These are phyloP conservation scores for Malbranchea cinnamomea DNA, from an alignment of 2,329 filamentous ascomycete species.

Conservation along the genomic window DNA sequence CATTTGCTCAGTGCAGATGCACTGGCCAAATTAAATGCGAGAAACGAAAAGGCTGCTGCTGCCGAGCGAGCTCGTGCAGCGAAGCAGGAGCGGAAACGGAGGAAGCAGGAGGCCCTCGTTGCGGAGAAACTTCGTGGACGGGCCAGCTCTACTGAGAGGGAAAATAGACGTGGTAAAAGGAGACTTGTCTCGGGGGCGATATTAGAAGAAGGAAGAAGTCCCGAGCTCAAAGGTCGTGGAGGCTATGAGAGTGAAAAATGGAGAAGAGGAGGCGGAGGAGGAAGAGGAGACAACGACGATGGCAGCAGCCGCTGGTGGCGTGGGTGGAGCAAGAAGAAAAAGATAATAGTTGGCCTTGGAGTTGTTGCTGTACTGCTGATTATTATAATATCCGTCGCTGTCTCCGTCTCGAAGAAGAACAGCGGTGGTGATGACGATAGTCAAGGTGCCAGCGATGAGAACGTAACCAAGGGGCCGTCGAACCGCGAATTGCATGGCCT, in stretches of 20 bases:
- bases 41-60: conserved; percentile 41
- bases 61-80: conserved; percentile 29
- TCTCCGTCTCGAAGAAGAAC: conserved; percentile 51
- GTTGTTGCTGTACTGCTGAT: conserved; percentile 42
- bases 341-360: conserved; percentile 40
- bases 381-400: conserved; percentile 53
- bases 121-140: conserved; percentile 10
- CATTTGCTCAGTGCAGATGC: conserved; percentile 38
- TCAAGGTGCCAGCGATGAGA: conserved; percentile 14
- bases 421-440: conserved; percentile 15
- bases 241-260: conserved; percentile 30
- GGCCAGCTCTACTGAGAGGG: conserved; percentile 11
- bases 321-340: conserved; percentile 28
- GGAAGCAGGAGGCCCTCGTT: conserved; percentile 8
- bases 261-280: conserved; percentile 29
- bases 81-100: conserved; percentile 15
- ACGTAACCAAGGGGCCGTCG: conserved; percentile 15
- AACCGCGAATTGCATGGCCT: conserved; percentile 39
- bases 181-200: conserved; percentile 56
- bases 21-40: conserved; percentile 49
- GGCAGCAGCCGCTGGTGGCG: conserved; percentile 27
- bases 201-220: conserved; percentile 47
- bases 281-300: conserved; percentile 20
- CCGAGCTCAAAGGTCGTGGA: conserved; percentile 37
- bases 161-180: conserved; percentile 27